Conservation (phyloP, 352 stramenopile genomes). For the Phytopythium delawarense region DNA sequence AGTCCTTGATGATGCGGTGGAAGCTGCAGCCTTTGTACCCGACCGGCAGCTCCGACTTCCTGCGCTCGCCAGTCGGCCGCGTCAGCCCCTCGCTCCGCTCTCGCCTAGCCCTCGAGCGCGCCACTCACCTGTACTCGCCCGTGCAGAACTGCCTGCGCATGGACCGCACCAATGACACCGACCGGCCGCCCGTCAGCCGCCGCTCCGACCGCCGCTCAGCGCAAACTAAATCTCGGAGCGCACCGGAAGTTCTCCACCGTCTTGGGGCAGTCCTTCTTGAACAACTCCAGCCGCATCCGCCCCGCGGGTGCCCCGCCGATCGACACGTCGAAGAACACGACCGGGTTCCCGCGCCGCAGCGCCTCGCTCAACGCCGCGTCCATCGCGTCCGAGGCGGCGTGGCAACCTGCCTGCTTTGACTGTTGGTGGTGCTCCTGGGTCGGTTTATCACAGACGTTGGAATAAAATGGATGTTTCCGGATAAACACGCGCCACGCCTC, state of each 20-base stretch:
- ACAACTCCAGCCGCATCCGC: conserved; percentile 94
- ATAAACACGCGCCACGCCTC: too few relatives aligned
- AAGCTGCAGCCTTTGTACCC: conserved; percentile 89
- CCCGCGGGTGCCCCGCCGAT: conserved; percentile 87
- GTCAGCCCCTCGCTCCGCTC: conserved; percentile 12
- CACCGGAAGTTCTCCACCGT: conserved; percentile 96
- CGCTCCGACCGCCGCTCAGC: neutral
- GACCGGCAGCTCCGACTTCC: conserved; percentile 77
- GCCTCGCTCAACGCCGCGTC: conserved; percentile 80
- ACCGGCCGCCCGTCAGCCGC: too few relatives aligned
- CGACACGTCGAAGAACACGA: conserved; percentile 96
- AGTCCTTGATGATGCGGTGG: conserved; percentile 90
- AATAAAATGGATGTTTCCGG: too few relatives aligned
- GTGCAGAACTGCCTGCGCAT: conserved; percentile 92
- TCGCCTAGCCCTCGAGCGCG: neutral
- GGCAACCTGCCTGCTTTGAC: too few relatives aligned
- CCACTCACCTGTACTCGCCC: conserved; percentile 90
- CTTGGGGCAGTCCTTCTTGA: conserved; percentile 94
- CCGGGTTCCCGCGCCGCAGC: conserved; percentile 90
- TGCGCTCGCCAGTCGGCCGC: conserved; percentile 27
- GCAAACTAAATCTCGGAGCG: neutral
- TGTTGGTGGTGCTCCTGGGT: too few relatives aligned
- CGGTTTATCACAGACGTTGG: too few relatives aligned
- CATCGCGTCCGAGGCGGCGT: neutral
- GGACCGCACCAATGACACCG: conserved; percentile 5